Base-by-base conservation (phyloP, 163 green algal species). In the Trebouxiophyceae sp. region DNA sequence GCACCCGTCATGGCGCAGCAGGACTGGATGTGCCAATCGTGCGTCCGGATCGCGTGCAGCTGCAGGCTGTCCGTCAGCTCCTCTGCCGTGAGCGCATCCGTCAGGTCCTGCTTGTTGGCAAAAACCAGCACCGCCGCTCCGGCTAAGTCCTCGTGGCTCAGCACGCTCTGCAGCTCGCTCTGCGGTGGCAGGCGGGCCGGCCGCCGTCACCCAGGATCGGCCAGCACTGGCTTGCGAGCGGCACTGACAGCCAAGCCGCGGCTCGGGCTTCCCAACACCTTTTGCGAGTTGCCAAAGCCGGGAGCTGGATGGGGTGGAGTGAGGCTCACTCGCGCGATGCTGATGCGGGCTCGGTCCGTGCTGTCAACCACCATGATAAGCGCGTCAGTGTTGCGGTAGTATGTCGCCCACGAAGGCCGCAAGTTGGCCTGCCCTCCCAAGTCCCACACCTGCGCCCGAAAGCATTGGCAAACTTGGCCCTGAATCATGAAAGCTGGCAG, bases 71-170 rank as follows among this genome's bases (percentile, higher is more conserved):
- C 76, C 8, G 71, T 91, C 24, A 95, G 74, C 67, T 95, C 88
- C 20, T 77, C 66, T 23, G 80, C 70, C 0, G 68, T 78, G 86
- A 95, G 93, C 20, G 88, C 86, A 29, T 91, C 85, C 67, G 84
- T 78, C 45, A 91, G 68, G 75, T 91, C 82, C 71, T 87, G 83
- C 72, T 93, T 93, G 80, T 93, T 93, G 24, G 86, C 86, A 27
- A 93, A 80, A 2, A 93, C 75, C 27, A 93, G 73, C 27, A 93
- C 39, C 31, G 67, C 67, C 27, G 67, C 73, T 34, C 55, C 60
- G 39, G 29, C 33, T 50, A 82, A 29, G 33, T 83, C 62, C 33
- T 75, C 72, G 46, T 79, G 67, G 1, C 31, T 46, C 59, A 79
- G 24, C 27, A 79, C 45, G 5, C 16, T 61, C 16, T 54, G 45